Conservation (phyloP, 805 yeast genomes). For the Candida pseudofarinosa region DNA sequence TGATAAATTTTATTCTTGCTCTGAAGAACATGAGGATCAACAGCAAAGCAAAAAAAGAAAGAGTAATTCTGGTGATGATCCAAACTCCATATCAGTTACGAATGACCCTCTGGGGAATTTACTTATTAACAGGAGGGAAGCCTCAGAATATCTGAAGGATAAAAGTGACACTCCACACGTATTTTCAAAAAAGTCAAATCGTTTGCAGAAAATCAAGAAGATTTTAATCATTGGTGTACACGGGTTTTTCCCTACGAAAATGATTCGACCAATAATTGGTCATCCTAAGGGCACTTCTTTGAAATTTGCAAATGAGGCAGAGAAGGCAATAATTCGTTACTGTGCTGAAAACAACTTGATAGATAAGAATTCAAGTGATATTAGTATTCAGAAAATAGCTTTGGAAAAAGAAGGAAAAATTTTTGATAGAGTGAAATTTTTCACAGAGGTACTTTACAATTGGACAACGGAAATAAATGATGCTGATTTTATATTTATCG, state of each 20-base stretch:
- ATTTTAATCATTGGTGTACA: conserved; percentile 89
- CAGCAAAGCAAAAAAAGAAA: background rate
- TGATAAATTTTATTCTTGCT: conserved; percentile 24
- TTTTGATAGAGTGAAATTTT: conserved; percentile 77
- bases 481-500: conserved; percentile 87
- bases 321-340: conserved; percentile 61
- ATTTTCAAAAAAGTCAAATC: conserved; percentile 23
- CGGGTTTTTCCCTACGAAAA: conserved; percentile 89
- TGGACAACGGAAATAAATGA: conserved; percentile 56
- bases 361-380: conserved; percentile 26
- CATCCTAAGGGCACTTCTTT: conserved; percentile 96
- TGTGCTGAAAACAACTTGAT: conserved; percentile 45
- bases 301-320: conserved; percentile 89
- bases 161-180: conserved; percentile 14
- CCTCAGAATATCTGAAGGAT: background rate
- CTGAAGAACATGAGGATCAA: background rate
- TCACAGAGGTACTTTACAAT: conserved; percentile 64
- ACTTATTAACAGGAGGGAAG: conserved; percentile 28
- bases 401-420: conserved; percentile 92
- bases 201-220: conserved; percentile 41
- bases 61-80: conserved; percentile 16
- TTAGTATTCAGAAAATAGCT: conserved; percentile 81
- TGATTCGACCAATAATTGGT: conserved; percentile 83
- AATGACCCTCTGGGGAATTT: conserved; percentile 41
- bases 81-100: conserved; percentile 32